Conservation (phyloP, 2,329 filamentous ascomycete species). For the Cladophialophora immunda region DNA sequence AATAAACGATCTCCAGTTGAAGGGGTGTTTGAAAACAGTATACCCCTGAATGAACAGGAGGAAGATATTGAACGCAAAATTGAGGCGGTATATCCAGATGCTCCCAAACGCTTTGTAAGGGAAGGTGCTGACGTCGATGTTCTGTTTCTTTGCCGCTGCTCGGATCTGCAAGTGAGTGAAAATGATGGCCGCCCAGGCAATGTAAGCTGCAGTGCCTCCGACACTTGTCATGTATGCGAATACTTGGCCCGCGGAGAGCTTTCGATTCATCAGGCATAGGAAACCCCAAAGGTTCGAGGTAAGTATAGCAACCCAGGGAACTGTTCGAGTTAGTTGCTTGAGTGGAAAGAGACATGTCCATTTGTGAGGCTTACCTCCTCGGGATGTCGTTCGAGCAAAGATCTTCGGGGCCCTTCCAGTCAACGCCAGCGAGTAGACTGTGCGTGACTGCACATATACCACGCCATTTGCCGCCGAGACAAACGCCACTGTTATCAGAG, state of each 20-base stretch:
- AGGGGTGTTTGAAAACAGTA: constrained; percentile 62
- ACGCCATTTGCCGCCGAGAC: constrained; percentile 75
- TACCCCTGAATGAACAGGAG: constrained; percentile 87
- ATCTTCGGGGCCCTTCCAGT: constrained; percentile 63
- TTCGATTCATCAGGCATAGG: constrained; percentile 49
- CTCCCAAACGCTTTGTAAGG: constrained; percentile 84
- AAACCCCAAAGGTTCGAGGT: constrained; percentile 59
- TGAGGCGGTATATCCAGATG: constrained; percentile 79
- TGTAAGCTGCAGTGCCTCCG: constrained; percentile 57
- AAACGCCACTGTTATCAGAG: constrained; percentile 75
- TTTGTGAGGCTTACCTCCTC: constrained; percentile 45
- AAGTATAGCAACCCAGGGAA: constrained; percentile 67
- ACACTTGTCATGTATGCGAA: constrained; percentile 60
- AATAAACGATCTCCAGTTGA: constrained; percentile 20
- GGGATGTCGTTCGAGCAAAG: constrained; percentile 59
- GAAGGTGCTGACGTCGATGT: constrained; percentile 75
- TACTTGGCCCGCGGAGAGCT: constrained; percentile 44
- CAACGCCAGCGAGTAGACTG: constrained; percentile 58
- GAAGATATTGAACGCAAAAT: constrained; percentile 76
- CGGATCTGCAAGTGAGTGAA: constrained; percentile 83
- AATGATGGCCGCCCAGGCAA: constrained; percentile 56
- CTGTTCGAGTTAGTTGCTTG: constrained; percentile 29
- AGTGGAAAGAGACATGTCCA: neutral
- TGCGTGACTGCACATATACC: constrained; percentile 64
- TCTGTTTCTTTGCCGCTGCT: constrained; percentile 72